phyloP scores from a whole-genome alignment of 495 filamentous ascomycete species.

The Recurvomyces mirabilis region DNA sequence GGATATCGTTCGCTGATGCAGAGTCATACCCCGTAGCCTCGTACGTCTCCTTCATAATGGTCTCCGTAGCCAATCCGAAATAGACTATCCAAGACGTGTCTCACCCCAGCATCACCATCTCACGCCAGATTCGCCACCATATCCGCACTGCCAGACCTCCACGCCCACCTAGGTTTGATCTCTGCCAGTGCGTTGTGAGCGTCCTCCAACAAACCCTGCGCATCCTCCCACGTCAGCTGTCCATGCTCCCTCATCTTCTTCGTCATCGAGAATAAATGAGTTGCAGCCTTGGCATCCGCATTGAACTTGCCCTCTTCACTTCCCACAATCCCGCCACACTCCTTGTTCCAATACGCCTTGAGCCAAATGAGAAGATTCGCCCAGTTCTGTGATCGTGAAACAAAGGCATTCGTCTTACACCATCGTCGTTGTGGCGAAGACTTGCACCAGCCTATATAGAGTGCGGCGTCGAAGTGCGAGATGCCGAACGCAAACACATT shows the following conservation, averaged over 20 bases:
- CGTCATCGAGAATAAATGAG: slow-evolving; percentile 3
- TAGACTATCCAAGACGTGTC: neutral
- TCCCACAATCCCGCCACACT: slow-evolving; percentile 3
- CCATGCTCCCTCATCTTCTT: slow-evolving; percentile 1
- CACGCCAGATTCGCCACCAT: neutral
- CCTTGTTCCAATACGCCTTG: slow-evolving; percentile 3
- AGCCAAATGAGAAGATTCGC: slow-evolving; percentile 5
- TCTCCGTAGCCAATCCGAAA: too few relatives aligned
- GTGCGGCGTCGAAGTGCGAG: neutral
- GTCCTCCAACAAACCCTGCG: neutral
- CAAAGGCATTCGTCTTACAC: slow-evolving; percentile 1
- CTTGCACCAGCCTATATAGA: neutral
- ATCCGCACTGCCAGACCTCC: slow-evolving; percentile 1
- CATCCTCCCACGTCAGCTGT: neutral
- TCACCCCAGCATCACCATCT: neutral
- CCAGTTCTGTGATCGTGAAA: slow-evolving; percentile 6
- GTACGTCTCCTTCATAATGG: too few relatives aligned
- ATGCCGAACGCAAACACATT: slow-evolving; percentile 4
- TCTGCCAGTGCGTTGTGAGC: slow-evolving; percentile 1
- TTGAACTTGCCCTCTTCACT: neutral
- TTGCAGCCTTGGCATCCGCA: slow-evolving; percentile 3
- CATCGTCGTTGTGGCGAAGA: neutral
- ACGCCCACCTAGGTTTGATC: slow-evolving; percentile 6
- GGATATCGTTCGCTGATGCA: too few relatives aligned
- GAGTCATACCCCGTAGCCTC: too few relatives aligned